phyloP scores from a whole-genome alignment of 75 land plant species.

The Picea sitchensis region DNA sequence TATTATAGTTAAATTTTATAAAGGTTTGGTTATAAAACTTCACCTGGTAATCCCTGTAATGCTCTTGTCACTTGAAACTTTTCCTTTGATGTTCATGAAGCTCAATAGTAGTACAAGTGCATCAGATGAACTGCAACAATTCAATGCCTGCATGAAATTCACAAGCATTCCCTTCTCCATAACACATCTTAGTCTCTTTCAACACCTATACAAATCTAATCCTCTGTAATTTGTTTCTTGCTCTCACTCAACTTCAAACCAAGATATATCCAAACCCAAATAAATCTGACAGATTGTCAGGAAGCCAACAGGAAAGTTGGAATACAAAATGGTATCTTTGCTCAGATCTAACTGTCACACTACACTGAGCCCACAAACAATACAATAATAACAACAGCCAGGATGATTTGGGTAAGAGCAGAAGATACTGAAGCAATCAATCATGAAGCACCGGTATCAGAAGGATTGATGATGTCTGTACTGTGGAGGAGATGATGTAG shows the following conservation, averaged over 20 bases:
- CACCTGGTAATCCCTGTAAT: conserved; percentile 5
- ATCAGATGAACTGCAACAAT: not conserved
- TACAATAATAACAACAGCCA: not conserved
- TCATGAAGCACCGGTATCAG: not conserved
- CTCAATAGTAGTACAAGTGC: not conserved
- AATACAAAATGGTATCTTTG: not conserved
- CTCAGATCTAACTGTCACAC: not conserved
- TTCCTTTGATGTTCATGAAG: not conserved
- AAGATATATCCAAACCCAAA: not conserved
- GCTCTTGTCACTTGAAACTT: not conserved
- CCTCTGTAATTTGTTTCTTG: too few relatives aligned
- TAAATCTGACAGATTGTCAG: not conserved
- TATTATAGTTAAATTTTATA: too few relatives aligned
- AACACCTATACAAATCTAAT: not conserved
- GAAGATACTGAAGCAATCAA: conserved; percentile 14
- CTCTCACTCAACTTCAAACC: not conserved
- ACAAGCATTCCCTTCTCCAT: not conserved
- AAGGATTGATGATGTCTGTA: conserved; percentile 9
- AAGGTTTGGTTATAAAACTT: not conserved
- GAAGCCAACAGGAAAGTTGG: conserved; percentile 6
- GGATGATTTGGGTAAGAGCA: not conserved
- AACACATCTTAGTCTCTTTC: not conserved
- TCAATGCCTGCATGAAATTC: not conserved
- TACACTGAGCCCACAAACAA: not conserved
- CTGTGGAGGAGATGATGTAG: conserved; percentile 11